These are phyloP conservation scores for Trifolium repens DNA, from an alignment of 306 rosid genomes.

Conservation along the genomic window DNA sequence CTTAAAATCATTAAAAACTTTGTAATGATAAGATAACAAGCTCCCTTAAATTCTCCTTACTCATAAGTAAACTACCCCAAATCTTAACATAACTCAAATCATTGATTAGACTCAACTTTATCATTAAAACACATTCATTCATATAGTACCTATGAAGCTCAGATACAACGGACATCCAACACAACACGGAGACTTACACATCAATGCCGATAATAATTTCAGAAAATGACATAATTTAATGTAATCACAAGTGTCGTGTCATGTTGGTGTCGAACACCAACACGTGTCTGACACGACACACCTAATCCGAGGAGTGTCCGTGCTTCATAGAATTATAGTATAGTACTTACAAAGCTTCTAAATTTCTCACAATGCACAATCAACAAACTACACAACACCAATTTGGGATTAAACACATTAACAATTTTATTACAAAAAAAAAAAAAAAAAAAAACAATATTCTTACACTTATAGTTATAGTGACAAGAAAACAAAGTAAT, in stretches of 20 bases:
- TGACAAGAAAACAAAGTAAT: background rate
- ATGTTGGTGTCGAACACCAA: too few species aligned
- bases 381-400: conserved; percentile 24
- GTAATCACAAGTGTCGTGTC: too few species aligned
- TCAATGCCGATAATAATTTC: too few species aligned
- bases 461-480: conserved; percentile 7
- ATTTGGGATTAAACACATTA: background rate
- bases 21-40: background rate
- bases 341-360: background rate
- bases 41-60: background rate
- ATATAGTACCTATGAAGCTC: background rate
- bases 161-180: too few species aligned
- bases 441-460: background rate
- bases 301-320: too few species aligned
- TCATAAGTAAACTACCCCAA: conserved; percentile 12
- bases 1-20: background rate
- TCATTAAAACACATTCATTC: conserved; percentile 11
- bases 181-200: too few species aligned
- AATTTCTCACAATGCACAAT: conserved; percentile 19
- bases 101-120: background rate
- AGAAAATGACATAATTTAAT: too few species aligned
- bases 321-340: background rate
- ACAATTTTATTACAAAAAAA: background rate
- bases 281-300: too few species aligned
- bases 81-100: conserved; percentile 1